Conservation (phyloP, 2,329 filamentous ascomycete species). For the Huntiella bhutanensis region DNA sequence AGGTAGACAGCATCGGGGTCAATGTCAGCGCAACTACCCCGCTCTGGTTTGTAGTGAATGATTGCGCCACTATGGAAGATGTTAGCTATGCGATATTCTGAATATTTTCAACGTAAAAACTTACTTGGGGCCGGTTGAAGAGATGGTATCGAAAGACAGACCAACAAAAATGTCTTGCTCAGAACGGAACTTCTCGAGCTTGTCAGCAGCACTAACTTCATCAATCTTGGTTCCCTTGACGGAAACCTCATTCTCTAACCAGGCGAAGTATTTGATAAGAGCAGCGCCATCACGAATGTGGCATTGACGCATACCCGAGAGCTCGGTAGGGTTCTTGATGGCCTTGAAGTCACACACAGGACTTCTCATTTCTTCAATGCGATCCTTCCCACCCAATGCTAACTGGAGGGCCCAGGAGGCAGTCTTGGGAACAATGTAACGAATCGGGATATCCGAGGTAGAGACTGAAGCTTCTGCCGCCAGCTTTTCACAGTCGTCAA, state of each 20-base stretch:
- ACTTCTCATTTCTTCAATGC: slow-evolving; percentile 72
- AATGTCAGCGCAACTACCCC: slow-evolving; percentile 61
- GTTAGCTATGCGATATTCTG: slow-evolving; percentile 8
- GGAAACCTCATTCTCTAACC: slow-evolving; percentile 78
- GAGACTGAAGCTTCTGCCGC: slow-evolving; percentile 23
- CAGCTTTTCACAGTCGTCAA: slow-evolving; percentile 54
- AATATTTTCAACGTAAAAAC: slow-evolving; percentile 15
- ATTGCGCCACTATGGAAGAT: slow-evolving; percentile 57
- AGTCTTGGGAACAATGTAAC: slow-evolving; percentile 72
- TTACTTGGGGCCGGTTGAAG: slow-evolving; percentile 65
- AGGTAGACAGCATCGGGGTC: slow-evolving; percentile 78
- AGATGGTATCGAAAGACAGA: slow-evolving; percentile 89
- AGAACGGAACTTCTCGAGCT: slow-evolving; percentile 58
- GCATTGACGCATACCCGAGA: slow-evolving; percentile 83
- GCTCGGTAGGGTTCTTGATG: slow-evolving; percentile 76
- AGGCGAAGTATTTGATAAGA: slow-evolving; percentile 81
- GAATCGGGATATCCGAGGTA: slow-evolving; percentile 25
- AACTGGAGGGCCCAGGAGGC: slow-evolving; percentile 86
- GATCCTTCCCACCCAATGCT: slow-evolving; percentile 66
- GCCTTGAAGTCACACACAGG: slow-evolving; percentile 83
- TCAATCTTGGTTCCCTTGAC: slow-evolving; percentile 56
- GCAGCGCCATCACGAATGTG: slow-evolving; percentile 88
- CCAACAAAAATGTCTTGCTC: slow-evolving; percentile 62
- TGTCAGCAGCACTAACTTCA: slow-evolving; percentile 81
- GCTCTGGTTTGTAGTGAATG: slow-evolving; percentile 88